Percentiles rank a stretch among this genome's conserved stretches.
These are phyloP conservation scores for Fusarium sp. DNA, from an alignment of 2,329 filamentous ascomycete genomes.

Conservation along the genomic window DNA sequence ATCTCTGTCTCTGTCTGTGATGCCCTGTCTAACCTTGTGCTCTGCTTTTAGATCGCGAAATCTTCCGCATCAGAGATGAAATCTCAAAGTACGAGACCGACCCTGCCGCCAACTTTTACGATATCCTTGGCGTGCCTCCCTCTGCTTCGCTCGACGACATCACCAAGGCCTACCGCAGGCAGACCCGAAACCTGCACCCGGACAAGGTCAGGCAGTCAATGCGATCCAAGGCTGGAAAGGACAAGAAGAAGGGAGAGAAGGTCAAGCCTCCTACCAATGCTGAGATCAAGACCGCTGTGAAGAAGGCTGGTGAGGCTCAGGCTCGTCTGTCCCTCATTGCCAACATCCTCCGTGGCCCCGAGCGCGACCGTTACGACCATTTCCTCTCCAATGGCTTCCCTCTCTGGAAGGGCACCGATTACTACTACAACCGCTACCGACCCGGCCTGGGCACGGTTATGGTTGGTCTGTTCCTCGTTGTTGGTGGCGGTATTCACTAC, in stretches of 20 bases:
- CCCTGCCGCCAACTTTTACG: constrained; percentile 87
- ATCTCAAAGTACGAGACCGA: constrained; percentile 81
- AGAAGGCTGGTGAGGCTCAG: constrained; percentile 84
- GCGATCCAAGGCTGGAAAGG: constrained; percentile 73
- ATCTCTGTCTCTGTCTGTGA: not conserved
- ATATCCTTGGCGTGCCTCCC: constrained; percentile 82
- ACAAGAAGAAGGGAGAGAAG: constrained; percentile 68
- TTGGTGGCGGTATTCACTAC: constrained; percentile 90
- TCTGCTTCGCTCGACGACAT: constrained; percentile 86
- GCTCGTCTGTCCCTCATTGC: constrained; percentile 85
- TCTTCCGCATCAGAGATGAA: constrained; percentile 94
- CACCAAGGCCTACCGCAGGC: constrained; percentile 93
- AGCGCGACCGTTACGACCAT: constrained; percentile 90
- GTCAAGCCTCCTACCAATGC: constrained; percentile 76
- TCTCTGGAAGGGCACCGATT: constrained; percentile 95
- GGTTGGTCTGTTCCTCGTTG: constrained; percentile 80
- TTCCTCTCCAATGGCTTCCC: constrained; percentile 95
- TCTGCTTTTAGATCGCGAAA: constrained; percentile 81
- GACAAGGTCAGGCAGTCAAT: constrained; percentile 94
- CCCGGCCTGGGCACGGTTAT: constrained; percentile 90
- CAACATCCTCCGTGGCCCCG: constrained; percentile 83
- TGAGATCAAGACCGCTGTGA: constrained; percentile 82
- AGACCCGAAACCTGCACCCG: constrained; percentile 84
- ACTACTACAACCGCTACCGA: constrained; percentile 96
- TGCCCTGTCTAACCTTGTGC: constrained; percentile 14